These are phyloP conservation scores for Brassica juncea DNA, from an alignment of 345 rosid genomes.

Conservation along the genomic window DNA sequence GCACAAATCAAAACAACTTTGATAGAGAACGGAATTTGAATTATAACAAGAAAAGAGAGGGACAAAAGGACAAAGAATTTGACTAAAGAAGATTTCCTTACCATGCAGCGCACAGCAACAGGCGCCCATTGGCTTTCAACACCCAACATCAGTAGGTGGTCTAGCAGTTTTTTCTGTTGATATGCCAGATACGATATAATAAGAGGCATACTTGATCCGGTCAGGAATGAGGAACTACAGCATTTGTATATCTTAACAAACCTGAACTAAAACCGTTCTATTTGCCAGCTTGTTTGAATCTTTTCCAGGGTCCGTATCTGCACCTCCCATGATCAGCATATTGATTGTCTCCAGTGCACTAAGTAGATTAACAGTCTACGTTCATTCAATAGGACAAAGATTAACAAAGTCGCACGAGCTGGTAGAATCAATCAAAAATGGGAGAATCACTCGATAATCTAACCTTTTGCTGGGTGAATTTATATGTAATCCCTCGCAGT, in stretches of 20 bases:
- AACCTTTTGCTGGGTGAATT: slow-evolving; percentile 98
- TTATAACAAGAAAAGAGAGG: slow-evolving; percentile 5
- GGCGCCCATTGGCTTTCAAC: slow-evolving; percentile 98
- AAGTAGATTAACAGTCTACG: slow-evolving; percentile 95
- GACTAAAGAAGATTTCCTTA: slow-evolving; percentile 42
- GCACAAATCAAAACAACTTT: background rate
- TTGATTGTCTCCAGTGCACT: slow-evolving; percentile 81
- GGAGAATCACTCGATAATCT: slow-evolving; percentile 46
- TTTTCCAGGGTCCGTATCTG: slow-evolving; percentile 66
- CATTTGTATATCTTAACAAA: slow-evolving; percentile 34
- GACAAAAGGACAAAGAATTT: slow-evolving; percentile 2
- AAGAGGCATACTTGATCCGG: background rate
- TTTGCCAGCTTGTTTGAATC: slow-evolving; percentile 81
- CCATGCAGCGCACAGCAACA: slow-evolving; percentile 80
- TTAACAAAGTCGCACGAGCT: slow-evolving; percentile 46
- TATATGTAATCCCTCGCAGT: slow-evolving; percentile 74
- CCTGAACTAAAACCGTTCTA: slow-evolving; percentile 89
- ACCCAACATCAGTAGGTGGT: slow-evolving; percentile 81
- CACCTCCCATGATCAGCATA: slow-evolving; percentile 74
- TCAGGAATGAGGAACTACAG: background rate
- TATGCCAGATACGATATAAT: slow-evolving; percentile 33
- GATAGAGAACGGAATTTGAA: background rate
- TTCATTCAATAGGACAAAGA: slow-evolving; percentile 46
- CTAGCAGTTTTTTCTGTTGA: slow-evolving; percentile 75
- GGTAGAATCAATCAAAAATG: slow-evolving; percentile 3